A percentile compares a stretch with the other conserved stretches of the same genome.
Conservation (phyloP, 208 protist species). For the Leishmania mexicana region DNA sequence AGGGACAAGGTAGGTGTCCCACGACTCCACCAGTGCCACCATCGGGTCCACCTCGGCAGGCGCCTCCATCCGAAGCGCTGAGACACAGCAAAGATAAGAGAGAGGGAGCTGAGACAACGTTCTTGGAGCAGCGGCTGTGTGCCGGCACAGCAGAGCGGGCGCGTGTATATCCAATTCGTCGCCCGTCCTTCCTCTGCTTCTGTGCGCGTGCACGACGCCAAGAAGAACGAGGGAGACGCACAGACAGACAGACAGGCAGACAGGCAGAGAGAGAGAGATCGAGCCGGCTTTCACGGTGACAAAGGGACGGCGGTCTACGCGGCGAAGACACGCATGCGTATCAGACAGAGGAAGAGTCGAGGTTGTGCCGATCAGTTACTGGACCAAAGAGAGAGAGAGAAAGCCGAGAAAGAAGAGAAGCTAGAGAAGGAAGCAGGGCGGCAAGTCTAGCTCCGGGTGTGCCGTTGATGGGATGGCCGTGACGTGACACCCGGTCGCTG, state of each 20-base stretch:
- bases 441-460: not conserved
- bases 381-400: not conserved
- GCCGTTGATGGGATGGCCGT: not conserved
- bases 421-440: not conserved
- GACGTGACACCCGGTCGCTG: not conserved
- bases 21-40: constrained; percentile 35
- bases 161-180: not conserved
- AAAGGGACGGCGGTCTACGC: not conserved
- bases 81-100: not conserved
- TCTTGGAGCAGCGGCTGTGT: not conserved
- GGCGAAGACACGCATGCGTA: not conserved
- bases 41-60: constrained; percentile 28
- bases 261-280: not conserved
- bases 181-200: too few relatives aligned
- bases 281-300: not conserved
- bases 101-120: not conserved
- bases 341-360: not conserved
- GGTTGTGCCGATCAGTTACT: not conserved
- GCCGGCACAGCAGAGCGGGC: not conserved
- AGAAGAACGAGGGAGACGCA: not conserved
- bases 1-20: constrained; percentile 36
- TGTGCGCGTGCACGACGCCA: not conserved
- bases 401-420: not conserved
- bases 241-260: not conserved
- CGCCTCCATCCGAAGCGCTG: not conserved